Percentiles rank a stretch among this genome's conserved stretches.
phyloP scores from a whole-genome alignment of 148 eudicot species.

The Diospyros lotus region DNA sequence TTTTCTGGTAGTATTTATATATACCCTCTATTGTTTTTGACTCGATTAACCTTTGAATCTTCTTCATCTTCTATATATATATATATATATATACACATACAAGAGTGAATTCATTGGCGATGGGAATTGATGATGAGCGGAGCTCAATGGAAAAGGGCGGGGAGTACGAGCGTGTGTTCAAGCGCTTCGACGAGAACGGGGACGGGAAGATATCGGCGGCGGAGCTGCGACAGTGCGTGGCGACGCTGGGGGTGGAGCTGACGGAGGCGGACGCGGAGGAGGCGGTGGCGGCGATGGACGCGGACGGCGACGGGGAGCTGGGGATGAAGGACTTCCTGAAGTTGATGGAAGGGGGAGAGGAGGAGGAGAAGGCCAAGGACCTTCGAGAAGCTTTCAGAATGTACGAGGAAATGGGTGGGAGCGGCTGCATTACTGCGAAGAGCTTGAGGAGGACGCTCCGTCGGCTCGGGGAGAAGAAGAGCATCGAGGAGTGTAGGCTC shows the following conservation, averaged over 20 bases:
- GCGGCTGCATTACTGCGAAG: constrained; percentile 29
- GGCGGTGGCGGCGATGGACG: constrained; percentile 28
- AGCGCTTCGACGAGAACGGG: constrained; percentile 33
- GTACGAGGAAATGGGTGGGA: constrained; percentile 25
- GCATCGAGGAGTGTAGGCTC: constrained; percentile 14
- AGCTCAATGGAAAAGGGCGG: background rate
- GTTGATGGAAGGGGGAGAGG: constrained; percentile 31
- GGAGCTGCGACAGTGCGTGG: constrained; percentile 32
- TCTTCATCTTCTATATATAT: no score
- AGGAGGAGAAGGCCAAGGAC: constrained; percentile 30
- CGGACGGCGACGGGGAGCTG: constrained; percentile 47
- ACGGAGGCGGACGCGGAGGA: constrained; percentile 34
- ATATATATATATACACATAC: no score
- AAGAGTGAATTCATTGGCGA: no score
- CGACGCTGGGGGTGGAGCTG: constrained; percentile 18
- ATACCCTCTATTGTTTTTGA: no score
- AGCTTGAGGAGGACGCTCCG: constrained; percentile 27
- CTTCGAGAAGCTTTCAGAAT: constrained; percentile 29
- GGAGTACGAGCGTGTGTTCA: constrained; percentile 28
- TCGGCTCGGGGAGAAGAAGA: constrained; percentile 16
- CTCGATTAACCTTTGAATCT: no score
- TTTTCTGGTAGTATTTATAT: no score
- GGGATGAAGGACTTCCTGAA: constrained; percentile 36
- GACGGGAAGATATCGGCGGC: constrained; percentile 38
- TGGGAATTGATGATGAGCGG: no score